These are phyloP conservation scores for Metschnikowia corniflorae DNA, from an alignment of 805 yeast species.

Conservation along the genomic window DNA sequence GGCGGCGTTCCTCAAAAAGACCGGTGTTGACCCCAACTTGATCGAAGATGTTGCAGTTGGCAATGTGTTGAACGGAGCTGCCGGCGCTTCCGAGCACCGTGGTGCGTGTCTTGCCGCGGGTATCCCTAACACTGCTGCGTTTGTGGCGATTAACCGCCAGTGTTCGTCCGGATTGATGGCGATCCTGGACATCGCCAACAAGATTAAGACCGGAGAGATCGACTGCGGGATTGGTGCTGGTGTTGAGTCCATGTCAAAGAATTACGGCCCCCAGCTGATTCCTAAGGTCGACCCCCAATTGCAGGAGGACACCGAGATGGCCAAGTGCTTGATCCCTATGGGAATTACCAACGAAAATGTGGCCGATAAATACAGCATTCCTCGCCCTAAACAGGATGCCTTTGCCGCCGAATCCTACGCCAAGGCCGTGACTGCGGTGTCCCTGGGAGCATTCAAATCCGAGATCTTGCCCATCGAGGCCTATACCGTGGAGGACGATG, in stretches of 20 bases:
- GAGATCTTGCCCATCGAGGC: conserved; percentile 83
- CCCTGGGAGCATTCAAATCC: conserved; percentile 71
- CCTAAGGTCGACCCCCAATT: conserved; percentile 42
- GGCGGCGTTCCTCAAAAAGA: conserved; percentile 53
- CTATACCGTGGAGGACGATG: conserved; percentile 50
- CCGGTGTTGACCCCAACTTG: conserved; percentile 45
- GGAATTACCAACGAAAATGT: conserved; percentile 94
- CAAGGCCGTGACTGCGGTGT: conserved; percentile 77
- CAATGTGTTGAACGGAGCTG: conserved; percentile 86
- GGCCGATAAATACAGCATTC: conserved; percentile 59
- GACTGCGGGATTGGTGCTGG: conserved; percentile 90
- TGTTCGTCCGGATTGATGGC: conserved; percentile 95
- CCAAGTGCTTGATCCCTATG: conserved; percentile 89
- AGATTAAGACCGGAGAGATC: conserved; percentile 83
- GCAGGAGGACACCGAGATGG: conserved; percentile 36
- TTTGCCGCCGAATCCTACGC: conserved; percentile 86
- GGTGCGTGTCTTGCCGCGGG: conserved; percentile 93
- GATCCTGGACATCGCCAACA: conserved; percentile 83
- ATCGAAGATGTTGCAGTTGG: conserved; percentile 89
- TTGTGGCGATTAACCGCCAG: conserved; percentile 85
- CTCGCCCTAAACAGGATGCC: conserved; percentile 74
- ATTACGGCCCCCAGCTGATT: conserved; percentile 77
- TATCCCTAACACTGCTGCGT: conserved; percentile 74
- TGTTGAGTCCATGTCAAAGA: conserved; percentile 89
- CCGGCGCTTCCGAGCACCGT: conserved; percentile 93